phyloP scores from a whole-genome alignment of 2,329 filamentous ascomycete genomes.

The Stachybotrys elegans region DNA sequence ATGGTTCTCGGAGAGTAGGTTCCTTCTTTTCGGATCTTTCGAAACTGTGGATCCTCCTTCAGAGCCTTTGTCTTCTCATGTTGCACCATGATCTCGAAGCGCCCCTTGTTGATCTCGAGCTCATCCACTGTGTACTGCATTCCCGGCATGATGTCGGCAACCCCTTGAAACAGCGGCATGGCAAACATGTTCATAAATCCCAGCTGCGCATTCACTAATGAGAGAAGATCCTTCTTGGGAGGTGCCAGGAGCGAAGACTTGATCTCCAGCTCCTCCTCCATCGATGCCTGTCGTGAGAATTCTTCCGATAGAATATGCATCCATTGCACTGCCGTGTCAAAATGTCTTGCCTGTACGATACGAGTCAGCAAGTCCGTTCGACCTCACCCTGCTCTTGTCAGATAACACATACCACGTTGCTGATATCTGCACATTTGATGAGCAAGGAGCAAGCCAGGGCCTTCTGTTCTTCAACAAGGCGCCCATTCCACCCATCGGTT shows the following conservation, averaged over 20 bases:
- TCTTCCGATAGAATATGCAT: conserved; percentile 93
- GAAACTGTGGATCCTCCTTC: conserved; percentile 31
- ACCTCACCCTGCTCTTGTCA: background rate
- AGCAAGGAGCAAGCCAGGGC: conserved; percentile 82
- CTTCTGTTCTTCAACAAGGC: conserved; percentile 70
- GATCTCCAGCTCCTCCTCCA: conserved; percentile 86
- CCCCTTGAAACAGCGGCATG: conserved; percentile 81
- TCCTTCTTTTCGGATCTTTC: conserved; percentile 31
- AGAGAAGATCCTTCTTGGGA: conserved; percentile 76
- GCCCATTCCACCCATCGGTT: conserved; percentile 70
- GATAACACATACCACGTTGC: conserved; percentile 74
- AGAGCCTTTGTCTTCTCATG: conserved; percentile 50
- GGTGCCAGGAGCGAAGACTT: conserved; percentile 81
- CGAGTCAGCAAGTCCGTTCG: background rate
- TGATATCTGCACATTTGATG: conserved; percentile 98
- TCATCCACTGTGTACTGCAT: conserved; percentile 83
- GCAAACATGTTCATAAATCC: conserved; percentile 97
- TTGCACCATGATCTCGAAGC: conserved; percentile 66
- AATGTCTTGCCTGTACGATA: conserved; percentile 66
- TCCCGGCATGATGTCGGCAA: conserved; percentile 78
- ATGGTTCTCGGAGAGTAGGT: conserved; percentile 40
- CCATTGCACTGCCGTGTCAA: conserved; percentile 80
- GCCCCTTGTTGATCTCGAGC: conserved; percentile 67
- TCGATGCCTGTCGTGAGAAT: conserved; percentile 85
- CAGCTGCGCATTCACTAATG: conserved; percentile 82